phyloP scores from a whole-genome alignment of 2,329 filamentous ascomycete genomes.

The Nemania sp. region DNA sequence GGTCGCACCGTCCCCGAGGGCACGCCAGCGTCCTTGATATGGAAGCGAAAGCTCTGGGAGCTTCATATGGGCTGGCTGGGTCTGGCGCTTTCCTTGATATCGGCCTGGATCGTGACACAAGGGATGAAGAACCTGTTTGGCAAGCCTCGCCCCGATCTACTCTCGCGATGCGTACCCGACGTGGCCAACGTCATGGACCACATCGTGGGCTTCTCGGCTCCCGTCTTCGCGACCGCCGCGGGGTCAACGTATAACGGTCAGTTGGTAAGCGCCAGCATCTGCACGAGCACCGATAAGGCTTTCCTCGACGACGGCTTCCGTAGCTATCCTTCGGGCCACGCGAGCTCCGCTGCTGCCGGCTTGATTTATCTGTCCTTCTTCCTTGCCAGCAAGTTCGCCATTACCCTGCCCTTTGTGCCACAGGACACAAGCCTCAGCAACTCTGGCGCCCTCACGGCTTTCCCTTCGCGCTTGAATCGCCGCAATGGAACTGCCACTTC shows the following conservation, averaged over 20 bases:
- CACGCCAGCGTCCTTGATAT: slow-evolving; percentile 68
- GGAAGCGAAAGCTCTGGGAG: slow-evolving; percentile 88
- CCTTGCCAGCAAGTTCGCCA: slow-evolving; percentile 79
- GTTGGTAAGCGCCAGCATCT: slow-evolving; percentile 78
- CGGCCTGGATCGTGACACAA: slow-evolving; percentile 79
- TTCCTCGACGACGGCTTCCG: slow-evolving; percentile 81
- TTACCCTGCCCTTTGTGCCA: slow-evolving; percentile 72
- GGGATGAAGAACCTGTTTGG: slow-evolving; percentile 80
- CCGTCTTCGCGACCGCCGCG: slow-evolving; percentile 44
- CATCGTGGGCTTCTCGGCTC: slow-evolving; percentile 56
- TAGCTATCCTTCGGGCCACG: slow-evolving; percentile 80
- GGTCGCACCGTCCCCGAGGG: slow-evolving; percentile 67
- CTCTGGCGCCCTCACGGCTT: slow-evolving; percentile 63
- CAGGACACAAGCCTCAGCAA: slow-evolving; percentile 52
- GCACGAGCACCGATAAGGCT: slow-evolving; percentile 64
- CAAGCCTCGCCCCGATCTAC: slow-evolving; percentile 78
- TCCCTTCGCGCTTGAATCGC: slow-evolving; percentile 70
- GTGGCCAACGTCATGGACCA: slow-evolving; percentile 62
- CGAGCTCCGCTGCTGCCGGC: slow-evolving; percentile 76
- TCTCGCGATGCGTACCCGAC: slow-evolving; percentile 79
- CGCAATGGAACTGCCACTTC: slow-evolving; percentile 25
- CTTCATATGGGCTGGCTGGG: slow-evolving; percentile 86
- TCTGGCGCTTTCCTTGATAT: slow-evolving; percentile 71
- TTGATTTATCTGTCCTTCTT: slow-evolving; percentile 86
- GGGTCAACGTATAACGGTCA: slow-evolving; percentile 54